These are phyloP conservation scores for Clavispora asparagi DNA, from an alignment of 805 yeast species.

Conservation along the genomic window DNA sequence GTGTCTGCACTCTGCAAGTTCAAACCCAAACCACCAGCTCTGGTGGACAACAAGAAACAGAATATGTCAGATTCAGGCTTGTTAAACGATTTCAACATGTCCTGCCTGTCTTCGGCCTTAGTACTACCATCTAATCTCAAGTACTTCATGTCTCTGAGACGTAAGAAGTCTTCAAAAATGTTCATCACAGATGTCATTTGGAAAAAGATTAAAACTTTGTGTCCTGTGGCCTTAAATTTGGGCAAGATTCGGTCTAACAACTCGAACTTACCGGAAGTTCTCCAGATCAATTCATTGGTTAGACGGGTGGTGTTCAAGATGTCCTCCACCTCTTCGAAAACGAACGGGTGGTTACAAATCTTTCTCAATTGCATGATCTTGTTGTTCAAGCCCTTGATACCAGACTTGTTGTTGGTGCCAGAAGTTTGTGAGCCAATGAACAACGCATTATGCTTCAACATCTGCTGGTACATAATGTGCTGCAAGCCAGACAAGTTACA, in stretches of 20 bases:
- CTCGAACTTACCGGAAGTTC: constrained; percentile 79
- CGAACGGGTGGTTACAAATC: constrained; percentile 85
- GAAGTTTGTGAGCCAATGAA: constrained; percentile 62
- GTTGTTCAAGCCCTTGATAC: constrained; percentile 73
- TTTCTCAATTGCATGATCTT: constrained; percentile 82
- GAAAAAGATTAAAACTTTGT: constrained; percentile 75
- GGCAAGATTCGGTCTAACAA: constrained; percentile 70
- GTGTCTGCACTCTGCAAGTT: constrained; percentile 87
- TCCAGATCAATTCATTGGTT: constrained; percentile 66
- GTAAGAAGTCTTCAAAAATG: constrained; percentile 78
- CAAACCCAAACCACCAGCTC: constrained; percentile 88
- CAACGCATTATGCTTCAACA: constrained; percentile 66
- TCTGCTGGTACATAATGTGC: constrained; percentile 64
- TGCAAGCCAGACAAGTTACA: constrained; percentile 75
- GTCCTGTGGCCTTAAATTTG: constrained; percentile 68
- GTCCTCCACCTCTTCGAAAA: constrained; percentile 75
- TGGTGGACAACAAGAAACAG: constrained; percentile 72
- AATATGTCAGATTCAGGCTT: constrained; percentile 74
- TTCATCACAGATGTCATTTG: constrained; percentile 91
- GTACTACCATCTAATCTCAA: constrained; percentile 79
- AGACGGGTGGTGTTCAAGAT: constrained; percentile 57
- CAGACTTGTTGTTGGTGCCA: constrained; percentile 46
- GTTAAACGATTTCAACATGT: constrained; percentile 66
- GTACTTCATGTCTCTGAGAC: constrained; percentile 62
- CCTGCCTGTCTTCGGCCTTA: constrained; percentile 78